Percentiles rank a stretch among this genome's conserved stretches.
These are phyloP conservation scores for Lentinula sp. DNA, from an alignment of 768 basidiomycete species.

Conservation along the genomic window DNA sequence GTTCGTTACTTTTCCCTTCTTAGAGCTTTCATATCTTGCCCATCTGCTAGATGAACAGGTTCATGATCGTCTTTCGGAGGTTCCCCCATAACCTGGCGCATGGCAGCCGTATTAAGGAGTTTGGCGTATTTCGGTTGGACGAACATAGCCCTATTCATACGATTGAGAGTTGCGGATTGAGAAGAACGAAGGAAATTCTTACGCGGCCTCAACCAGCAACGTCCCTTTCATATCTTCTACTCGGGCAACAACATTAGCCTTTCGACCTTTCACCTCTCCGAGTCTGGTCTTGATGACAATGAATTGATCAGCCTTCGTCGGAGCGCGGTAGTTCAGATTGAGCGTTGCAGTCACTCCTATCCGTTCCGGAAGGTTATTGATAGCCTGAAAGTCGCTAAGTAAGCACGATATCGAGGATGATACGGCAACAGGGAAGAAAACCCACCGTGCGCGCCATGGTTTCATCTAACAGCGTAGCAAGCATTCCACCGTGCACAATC, in stretches of 20 bases:
- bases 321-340: slow-evolving; percentile 75
- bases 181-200: slow-evolving; percentile 29
- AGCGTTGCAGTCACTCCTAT: slow-evolving; percentile 92
- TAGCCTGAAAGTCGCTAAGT: slow-evolving; percentile 46
- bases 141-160: background rate
- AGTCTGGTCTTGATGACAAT: slow-evolving; percentile 73
- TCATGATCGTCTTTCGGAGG: background rate
- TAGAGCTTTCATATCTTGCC: background rate
- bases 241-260: slow-evolving; percentile 60
- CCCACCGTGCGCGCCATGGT: slow-evolving; percentile 71
- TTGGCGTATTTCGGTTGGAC: slow-evolving; percentile 5
- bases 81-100: slow-evolving; percentile 3
- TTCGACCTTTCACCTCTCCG: slow-evolving; percentile 68
- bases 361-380: slow-evolving; percentile 79
- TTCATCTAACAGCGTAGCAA: slow-evolving; percentile 91
- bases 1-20: background rate
- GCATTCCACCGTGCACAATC: slow-evolving; percentile 87
- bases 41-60: slow-evolving; percentile 6
- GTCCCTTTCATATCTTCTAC: slow-evolving; percentile 83
- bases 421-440: slow-evolving; percentile 10
- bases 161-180: background rate
- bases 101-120: background rate
- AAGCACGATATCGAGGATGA: background rate
- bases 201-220: slow-evolving; percentile 79
- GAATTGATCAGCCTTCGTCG: slow-evolving; percentile 91